These are phyloP conservation scores for Priceomyces carsonii DNA, from an alignment of 805 yeast species.

Conservation along the genomic window DNA sequence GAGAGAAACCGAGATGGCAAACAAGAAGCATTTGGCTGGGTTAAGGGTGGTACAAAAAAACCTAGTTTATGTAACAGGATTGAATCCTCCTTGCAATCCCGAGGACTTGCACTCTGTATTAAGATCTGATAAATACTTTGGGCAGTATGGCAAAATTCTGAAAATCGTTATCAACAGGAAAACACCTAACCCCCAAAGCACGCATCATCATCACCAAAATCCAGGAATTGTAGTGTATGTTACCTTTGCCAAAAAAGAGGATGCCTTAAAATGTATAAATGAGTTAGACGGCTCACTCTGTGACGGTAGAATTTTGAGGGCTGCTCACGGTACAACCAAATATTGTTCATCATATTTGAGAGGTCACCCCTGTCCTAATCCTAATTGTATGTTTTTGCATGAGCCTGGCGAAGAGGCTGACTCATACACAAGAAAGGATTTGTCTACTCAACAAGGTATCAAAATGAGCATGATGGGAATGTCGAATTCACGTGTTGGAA, in stretches of 20 bases:
- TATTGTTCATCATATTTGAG: constrained; percentile 95
- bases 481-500: constrained; percentile 15
- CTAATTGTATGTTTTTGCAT: constrained; percentile 97
- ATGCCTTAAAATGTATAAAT: constrained; percentile 89
- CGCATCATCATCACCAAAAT: constrained; percentile 45
- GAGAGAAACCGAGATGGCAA: constrained; percentile 83
- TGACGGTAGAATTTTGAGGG: constrained; percentile 86
- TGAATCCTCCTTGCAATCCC: constrained; percentile 81
- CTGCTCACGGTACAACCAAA: constrained; percentile 98
- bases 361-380: constrained; percentile 96
- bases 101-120: constrained; percentile 81
- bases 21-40: constrained; percentile 89
- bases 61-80: constrained; percentile 92
- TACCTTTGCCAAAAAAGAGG: constrained; percentile 90
- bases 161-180: constrained; percentile 91
- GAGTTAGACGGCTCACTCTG: constrained; percentile 91
- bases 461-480: constrained; percentile 52
- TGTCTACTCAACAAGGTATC: constrained; percentile 72
- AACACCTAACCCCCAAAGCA: constrained; percentile 44
- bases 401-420: constrained; percentile 99
- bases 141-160: constrained; percentile 96
- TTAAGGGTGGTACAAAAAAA: constrained; percentile 98
- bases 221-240: constrained; percentile 95
- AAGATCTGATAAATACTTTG: constrained; percentile 90
- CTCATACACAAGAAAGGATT: constrained; percentile 86